Evolutionary conservation across 306 rosid genomes (phyloP), one percentile per base, ranked within the genome.

Genomic region (Quercus berberidifolia): DNA sequence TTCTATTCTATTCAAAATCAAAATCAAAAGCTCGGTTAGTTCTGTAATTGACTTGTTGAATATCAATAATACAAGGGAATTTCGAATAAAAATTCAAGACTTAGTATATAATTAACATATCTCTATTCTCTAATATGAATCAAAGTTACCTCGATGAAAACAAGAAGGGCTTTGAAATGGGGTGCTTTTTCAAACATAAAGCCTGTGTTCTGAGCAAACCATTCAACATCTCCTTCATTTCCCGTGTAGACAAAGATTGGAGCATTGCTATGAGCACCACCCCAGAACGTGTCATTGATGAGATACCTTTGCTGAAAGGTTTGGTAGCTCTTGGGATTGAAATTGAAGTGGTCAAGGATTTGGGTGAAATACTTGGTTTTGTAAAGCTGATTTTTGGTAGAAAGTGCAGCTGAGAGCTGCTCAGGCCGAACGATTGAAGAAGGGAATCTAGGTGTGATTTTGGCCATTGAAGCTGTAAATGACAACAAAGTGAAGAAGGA

Each of bases 161-260:
- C 87, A 79, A 94, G 76, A 71, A 94, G 97, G 33, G 95, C 94
- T 23, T 93, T 76, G 77, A 94, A 94, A 77, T 54, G 54, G 1
- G 99, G 94, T 2, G 97, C 99, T 2, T 69, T 80, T 65, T 91
- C 92, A 38, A 88, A 85, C 86, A 91, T 71, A 11, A 94, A 90
- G 8, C 99, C 97, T 0, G 98, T 87, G 88, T 95, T 95, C 67
- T 91, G 89, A 2, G 98, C 79, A 69, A 95, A 91, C 97, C 98
- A 92, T 57, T 91, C 96, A 33, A 92, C 89, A 60, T 89, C 76
- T 23, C 97, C 99, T 85, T 94, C 99, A 69, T 94, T 94, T 59
- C 99, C 99, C 0, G 96, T 91, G 96, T 95, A 95, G 55, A 92
- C 92, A 55, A 95, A 92, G 87, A 95, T 92, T 23, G 99, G 97